phyloP scores from a whole-genome alignment of 208 protist genomes.

The Histomonas meleagridis region DNA sequence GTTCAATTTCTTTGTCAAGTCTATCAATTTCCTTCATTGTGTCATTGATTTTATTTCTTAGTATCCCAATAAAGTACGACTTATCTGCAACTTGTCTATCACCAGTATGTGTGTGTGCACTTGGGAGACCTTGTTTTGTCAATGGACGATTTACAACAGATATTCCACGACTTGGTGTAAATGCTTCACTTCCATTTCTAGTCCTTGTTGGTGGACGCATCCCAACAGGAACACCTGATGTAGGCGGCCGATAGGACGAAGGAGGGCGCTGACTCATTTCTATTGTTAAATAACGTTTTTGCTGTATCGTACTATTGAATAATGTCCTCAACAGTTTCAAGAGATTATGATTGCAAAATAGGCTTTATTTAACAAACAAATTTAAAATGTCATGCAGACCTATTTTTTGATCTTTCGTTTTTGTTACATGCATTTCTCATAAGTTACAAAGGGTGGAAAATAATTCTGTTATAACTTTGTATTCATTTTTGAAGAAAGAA shows the following conservation, averaged over 20 bases:
- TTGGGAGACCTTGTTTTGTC: background rate
- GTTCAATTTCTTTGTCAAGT: background rate
- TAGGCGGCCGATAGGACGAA: background rate
- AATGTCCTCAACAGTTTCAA: too few species aligned
- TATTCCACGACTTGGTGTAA: background rate
- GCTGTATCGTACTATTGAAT: too few species aligned
- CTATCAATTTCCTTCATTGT: conserved; percentile 6
- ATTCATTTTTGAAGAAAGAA: too few species aligned
- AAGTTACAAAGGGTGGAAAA: too few species aligned
- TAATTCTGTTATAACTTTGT: too few species aligned
- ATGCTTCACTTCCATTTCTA: background rate
- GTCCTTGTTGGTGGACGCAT: background rate
- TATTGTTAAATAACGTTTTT: too few species aligned
- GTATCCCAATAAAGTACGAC: background rate
- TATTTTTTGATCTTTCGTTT: too few species aligned
- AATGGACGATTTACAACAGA: background rate
- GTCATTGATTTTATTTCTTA: background rate
- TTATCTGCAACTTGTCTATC: background rate
- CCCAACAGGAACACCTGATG: background rate
- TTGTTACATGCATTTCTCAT: too few species aligned
- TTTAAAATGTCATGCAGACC: too few species aligned
- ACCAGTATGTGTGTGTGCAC: background rate
- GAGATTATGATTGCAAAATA: too few species aligned
- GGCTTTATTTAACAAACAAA: too few species aligned
- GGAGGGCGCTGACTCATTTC: too few species aligned